Evolutionary conservation across 805 yeast species (phyloP), one percentile per base, ranked within the genome.

Genomic region (Cyberlindnera misumaiensis): DNA sequence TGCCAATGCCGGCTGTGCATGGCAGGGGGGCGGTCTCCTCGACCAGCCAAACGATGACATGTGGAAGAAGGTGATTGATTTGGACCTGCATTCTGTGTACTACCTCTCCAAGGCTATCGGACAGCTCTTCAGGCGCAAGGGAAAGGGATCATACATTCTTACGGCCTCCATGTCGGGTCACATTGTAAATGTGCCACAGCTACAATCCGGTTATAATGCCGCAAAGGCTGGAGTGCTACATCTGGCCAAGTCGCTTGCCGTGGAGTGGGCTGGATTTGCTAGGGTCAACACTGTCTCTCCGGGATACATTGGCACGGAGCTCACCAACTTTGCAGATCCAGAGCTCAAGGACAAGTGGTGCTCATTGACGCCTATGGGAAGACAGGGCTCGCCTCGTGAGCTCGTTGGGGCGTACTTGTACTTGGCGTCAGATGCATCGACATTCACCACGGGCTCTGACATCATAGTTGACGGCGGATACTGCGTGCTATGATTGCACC

Each of bases 111-210:
- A 83, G 64, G 65, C 72, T 34, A 72, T 82, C 34, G 97, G 96
- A 33, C 66, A 67, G 45, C 65, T 80, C 36, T 88, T 89, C 70
- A 75, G 75, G 59, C 64, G 72, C 52, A 87, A 84, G 54, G 86
- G 88, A 13, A 63, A 60, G 45, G 96, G 96, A 25, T 79, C 93
- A 1, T 68, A 86, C 49, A 77, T 88, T 50, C 71, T 84, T 60
- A 88, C 97, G 8, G 88, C 93, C 5, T 84, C 95, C 24, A 88
- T 88, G 81, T 83, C 94, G 15, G 96, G 83, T 7, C 86, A 79
- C 63, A 78, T 88, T 50, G 94, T 83, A 49, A 88, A 88, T 60
- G 73, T 78, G 41, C 97, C 97, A 13, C 94, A 88, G 60, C 65
- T 73, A 53, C 96, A 88, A 64, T 83, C 94, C 17, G 80, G 84